Evolutionary conservation across 768 basidiomycete species (phyloP), one percentile per base, ranked within the genome.

Genomic region (Kwoniella dendrophila): DNA sequence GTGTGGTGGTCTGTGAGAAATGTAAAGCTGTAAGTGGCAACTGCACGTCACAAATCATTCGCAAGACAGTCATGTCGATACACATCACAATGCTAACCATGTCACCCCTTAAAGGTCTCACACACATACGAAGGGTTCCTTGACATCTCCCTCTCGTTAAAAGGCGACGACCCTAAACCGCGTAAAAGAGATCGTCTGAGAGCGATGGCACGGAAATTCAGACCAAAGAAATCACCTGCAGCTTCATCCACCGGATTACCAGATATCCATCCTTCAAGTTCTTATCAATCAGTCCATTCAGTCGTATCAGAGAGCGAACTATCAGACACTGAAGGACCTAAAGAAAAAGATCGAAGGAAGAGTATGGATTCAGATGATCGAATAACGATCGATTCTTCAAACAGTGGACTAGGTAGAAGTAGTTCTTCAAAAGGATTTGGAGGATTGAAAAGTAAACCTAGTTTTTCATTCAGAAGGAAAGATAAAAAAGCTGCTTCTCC

Each of bases 61-160:
- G 27, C 48, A 50, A 26, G 4, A 29, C n/a, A n/a, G n/a, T n/a
- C n/a, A n/a, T n/a, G n/a, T 38, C 36, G 36, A 38, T 38, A 8
- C 36, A 38, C n/a, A n/a, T n/a, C n/a, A n/a, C n/a, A 45, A 26
- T 8, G 44, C 44, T n/a, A 20, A 45, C 44, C 18, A 26, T 18
- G 7, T 30, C 49, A 12, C 63, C 56, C 29, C 0, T 27, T 16
- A 16, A 59, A 82, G 81, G 79, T 82, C 22, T 95, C 92, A 2
- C 87, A 92, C 67, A 90, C 89, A 4, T 89, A 90, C 74, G 94
- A 98, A 78, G 91, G 92, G 73, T 97, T 96, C 78, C 88, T 89
- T 76, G 94, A 96, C 78, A 87, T 98, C 69, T 92, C 90, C 53
- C 81, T 98, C 33, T 89, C 88, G 78, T 88, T 94, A 77, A 90